A percentile compares a stretch with the other conserved stretches of the same genome.
phyloP scores from a whole-genome alignment of 495 filamentous ascomycete species.

The Penicillium flavigenum region DNA sequence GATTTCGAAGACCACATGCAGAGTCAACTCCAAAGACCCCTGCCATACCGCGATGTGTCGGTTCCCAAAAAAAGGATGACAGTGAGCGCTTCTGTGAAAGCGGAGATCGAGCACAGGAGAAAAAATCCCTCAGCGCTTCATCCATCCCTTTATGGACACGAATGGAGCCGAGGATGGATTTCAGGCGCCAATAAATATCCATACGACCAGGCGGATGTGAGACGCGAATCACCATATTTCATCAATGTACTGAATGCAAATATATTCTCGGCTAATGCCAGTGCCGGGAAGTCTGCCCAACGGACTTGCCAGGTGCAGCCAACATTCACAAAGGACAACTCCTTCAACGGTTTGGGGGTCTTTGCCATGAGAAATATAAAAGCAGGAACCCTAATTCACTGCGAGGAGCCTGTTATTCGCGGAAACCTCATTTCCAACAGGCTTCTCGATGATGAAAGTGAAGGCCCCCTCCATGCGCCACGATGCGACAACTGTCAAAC shows the following conservation, averaged over 20 bases:
- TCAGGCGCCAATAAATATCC: constrained; percentile 26
- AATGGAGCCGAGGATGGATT: constrained; percentile 21
- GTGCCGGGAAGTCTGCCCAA: not conserved
- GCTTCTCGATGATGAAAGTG: constrained; percentile 6
- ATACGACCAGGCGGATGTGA: constrained; percentile 26
- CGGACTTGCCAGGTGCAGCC: not conserved
- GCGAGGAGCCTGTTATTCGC: constrained; percentile 32
- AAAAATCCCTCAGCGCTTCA: not conserved
- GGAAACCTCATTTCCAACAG: constrained; percentile 24
- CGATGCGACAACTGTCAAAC: constrained; percentile 31
- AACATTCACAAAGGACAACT: not conserved
- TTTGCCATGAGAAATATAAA: constrained; percentile 26
- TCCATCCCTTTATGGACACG: constrained; percentile 22
- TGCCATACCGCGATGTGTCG: constrained; percentile 16
- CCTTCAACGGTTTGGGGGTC: constrained; percentile 20
- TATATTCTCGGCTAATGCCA: constrained; percentile 11
- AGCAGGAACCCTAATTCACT: constrained; percentile 22
- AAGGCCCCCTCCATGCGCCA: not conserved
- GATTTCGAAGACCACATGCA: constrained; percentile 23
- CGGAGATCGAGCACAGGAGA: constrained; percentile 1
- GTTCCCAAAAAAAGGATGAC: constrained; percentile 15
- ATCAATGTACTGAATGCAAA: constrained; percentile 16
- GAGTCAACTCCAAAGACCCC: not conserved
- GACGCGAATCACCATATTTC: constrained; percentile 11
- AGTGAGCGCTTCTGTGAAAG: not conserved